Conservation (phyloP, 2,329 filamentous ascomycete species). For the Teratosphaeria viscida region DNA sequence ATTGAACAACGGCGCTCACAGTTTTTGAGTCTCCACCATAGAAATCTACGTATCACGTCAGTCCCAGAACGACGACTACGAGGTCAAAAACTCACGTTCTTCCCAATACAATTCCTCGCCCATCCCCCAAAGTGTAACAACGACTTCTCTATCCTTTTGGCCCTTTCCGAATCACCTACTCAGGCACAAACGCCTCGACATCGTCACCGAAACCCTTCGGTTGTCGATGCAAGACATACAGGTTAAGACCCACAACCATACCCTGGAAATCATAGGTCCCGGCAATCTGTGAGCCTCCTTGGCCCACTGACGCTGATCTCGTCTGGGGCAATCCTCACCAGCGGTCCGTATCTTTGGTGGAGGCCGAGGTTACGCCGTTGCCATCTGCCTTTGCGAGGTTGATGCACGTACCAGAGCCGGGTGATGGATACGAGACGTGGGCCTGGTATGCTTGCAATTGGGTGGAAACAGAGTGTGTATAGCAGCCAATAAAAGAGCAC, state of each 20-base stretch:
- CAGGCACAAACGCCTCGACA: not conserved
- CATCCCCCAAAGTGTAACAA: constrained; percentile 6
- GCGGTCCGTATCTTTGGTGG: constrained; percentile 23
- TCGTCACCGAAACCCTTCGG: not conserved
- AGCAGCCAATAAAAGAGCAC: not conserved
- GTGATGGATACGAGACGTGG: not conserved
- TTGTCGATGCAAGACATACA: not conserved
- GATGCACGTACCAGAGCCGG: not conserved
- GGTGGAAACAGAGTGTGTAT: not conserved
- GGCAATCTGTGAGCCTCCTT: not conserved
- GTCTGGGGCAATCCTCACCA: constrained; percentile 19
- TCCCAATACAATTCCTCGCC: constrained; percentile 9
- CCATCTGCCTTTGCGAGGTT: not conserved
- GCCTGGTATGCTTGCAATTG: not conserved
- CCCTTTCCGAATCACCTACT: not conserved
- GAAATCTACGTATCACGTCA: not conserved
- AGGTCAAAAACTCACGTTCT: constrained; percentile 5
- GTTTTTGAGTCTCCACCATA: not conserved
- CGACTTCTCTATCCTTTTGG: not conserved
- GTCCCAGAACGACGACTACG: not conserved
- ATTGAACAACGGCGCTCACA: constrained; percentile 4
- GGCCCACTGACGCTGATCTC: constrained; percentile 20
- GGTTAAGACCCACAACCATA: not conserved
- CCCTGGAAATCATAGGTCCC: not conserved
- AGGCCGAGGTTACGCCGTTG: constrained; percentile 16